These are phyloP conservation scores for Trichoderma sp. DNA, from an alignment of 2,329 filamentous ascomycete genomes.

Conservation along the genomic window DNA sequence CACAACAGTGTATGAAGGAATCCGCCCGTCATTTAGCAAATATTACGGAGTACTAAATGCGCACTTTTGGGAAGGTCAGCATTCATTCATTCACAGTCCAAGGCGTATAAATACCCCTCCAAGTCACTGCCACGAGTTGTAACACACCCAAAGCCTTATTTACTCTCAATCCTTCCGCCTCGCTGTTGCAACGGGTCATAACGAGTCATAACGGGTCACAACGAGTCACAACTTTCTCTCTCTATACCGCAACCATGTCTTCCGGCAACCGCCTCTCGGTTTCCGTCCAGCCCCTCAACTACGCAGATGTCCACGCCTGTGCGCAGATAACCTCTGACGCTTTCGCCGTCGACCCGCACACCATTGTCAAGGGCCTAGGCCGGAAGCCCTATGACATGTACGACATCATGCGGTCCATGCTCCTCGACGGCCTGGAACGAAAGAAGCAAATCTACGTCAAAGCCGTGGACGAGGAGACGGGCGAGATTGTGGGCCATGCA, in stretches of 20 bases:
- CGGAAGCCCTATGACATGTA: constrained; percentile 20
- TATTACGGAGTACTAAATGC: too few species aligned
- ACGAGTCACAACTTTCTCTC: too few species aligned
- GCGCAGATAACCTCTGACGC: constrained; percentile 7
- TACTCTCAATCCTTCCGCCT: too few species aligned
- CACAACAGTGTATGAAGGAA: too few species aligned
- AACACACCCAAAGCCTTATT: too few species aligned
- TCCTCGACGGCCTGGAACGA: constrained; percentile 12
- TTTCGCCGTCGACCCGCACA: constrained; percentile 19
- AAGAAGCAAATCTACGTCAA: constrained; percentile 18
- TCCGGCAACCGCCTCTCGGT: neutral
- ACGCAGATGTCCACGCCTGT: constrained; percentile 18
- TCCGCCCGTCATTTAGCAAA: too few species aligned
- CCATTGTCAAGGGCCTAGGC: constrained; percentile 20
- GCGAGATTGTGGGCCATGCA: constrained; percentile 17
- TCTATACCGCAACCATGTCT: neutral
- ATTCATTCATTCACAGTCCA: too few species aligned
- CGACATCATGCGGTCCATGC: constrained; percentile 4
- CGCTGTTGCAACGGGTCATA: too few species aligned
- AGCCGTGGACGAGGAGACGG: constrained; percentile 12
- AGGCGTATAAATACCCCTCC: too few species aligned
- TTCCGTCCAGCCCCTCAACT: constrained; percentile 17
- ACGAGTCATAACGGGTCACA: too few species aligned
- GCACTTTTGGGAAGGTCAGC: too few species aligned
- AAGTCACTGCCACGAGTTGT: too few species aligned